Percentiles rank a stretch among this genome's conserved stretches.
These are phyloP conservation scores for Cicer judaicum DNA, from an alignment of 306 rosid species.

Conservation along the genomic window DNA sequence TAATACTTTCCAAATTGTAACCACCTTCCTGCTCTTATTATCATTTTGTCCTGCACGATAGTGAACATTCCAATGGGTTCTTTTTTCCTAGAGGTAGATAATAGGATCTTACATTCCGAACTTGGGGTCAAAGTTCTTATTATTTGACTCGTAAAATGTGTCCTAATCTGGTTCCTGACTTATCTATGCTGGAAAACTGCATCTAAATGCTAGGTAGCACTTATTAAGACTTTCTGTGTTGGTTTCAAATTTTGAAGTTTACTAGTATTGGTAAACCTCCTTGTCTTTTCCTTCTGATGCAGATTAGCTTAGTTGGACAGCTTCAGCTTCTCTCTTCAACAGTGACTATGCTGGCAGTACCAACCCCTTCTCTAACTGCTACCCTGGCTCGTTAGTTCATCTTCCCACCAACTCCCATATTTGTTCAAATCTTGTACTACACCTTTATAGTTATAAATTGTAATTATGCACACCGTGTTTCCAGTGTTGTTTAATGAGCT, in stretches of 20 bases:
- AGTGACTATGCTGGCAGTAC: slow-evolving; percentile 90
- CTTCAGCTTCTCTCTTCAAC: slow-evolving; percentile 98
- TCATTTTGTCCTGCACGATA: slow-evolving; percentile 35
- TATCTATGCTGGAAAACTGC: slow-evolving; percentile 33
- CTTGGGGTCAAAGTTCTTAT: slow-evolving; percentile 31
- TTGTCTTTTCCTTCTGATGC: slow-evolving; percentile 51
- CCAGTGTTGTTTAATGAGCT: slow-evolving; percentile 45
- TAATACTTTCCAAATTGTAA: slow-evolving; percentile 40
- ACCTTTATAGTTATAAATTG: slow-evolving; percentile 6
- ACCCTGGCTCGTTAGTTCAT: slow-evolving; percentile 93
- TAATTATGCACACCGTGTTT: slow-evolving; percentile 29
- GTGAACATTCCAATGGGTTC: slow-evolving; percentile 24
- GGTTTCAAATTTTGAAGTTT: slow-evolving; percentile 32
- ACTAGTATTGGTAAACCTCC: slow-evolving; percentile 21
- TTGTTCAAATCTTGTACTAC: slow-evolving; percentile 42
- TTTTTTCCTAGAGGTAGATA: slow-evolving; percentile 32
- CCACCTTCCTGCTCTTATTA: slow-evolving; percentile 23
- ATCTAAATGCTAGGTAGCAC: slow-evolving; percentile 40
- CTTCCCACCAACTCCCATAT: slow-evolving; percentile 44
- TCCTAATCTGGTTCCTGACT: slow-evolving; percentile 28
- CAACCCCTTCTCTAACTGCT: slow-evolving; percentile 92
- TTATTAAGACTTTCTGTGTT: slow-evolving; percentile 31
- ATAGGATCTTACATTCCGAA: slow-evolving; percentile 38
- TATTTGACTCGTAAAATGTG: slow-evolving; percentile 22
- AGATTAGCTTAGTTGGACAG: slow-evolving; percentile 94